Percentiles rank a stretch among this genome's conserved stretches.
These are phyloP conservation scores for Obelidium mucronatum DNA, from an alignment of 192 early-diverging fungal species.

Conservation along the genomic window DNA sequence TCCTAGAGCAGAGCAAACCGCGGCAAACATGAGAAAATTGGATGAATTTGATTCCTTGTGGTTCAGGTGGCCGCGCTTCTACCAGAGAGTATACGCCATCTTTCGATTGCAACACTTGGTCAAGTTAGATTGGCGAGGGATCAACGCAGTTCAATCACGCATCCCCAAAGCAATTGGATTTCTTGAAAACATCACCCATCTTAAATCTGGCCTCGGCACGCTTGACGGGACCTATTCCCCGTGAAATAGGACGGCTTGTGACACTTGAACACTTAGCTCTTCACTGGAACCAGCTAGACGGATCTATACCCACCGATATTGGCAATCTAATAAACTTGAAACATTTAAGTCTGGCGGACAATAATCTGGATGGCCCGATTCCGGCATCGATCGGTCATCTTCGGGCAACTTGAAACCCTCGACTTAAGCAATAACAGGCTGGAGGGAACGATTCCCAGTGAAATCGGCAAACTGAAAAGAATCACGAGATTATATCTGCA, in stretches of 20 bases:
- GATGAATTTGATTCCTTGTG: slow-evolving; percentile 19
- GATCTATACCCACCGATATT: slow-evolving; percentile 4
- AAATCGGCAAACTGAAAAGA: neutral
- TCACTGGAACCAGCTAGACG: slow-evolving; percentile 11
- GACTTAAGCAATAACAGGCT: slow-evolving; percentile 4
- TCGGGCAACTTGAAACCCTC: neutral
- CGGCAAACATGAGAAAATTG: neutral
- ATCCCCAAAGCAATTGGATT: slow-evolving; percentile 8
- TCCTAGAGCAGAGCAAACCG: too few species aligned
- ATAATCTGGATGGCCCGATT: neutral
- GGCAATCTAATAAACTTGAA: neutral
- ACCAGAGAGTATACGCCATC: slow-evolving; percentile 11
- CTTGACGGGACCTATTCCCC: slow-evolving; percentile 4
- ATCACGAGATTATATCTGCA: neutral
- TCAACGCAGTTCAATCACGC: neutral
- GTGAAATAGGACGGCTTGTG: slow-evolving; percentile 2
- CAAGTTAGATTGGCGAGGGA: slow-evolving; percentile 16
- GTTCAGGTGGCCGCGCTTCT: slow-evolving; percentile 9
- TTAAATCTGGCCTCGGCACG: slow-evolving; percentile 4
- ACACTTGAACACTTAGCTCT: neutral
- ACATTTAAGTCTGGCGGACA: neutral
- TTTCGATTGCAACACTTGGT: neutral
- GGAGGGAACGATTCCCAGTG: neutral
- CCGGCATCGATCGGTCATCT: slow-evolving; percentile 7
- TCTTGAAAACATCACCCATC: neutral